These are phyloP conservation scores for Ustilago trichophora DNA, from an alignment of 1,284 basidiomycete species.

Conservation along the genomic window DNA sequence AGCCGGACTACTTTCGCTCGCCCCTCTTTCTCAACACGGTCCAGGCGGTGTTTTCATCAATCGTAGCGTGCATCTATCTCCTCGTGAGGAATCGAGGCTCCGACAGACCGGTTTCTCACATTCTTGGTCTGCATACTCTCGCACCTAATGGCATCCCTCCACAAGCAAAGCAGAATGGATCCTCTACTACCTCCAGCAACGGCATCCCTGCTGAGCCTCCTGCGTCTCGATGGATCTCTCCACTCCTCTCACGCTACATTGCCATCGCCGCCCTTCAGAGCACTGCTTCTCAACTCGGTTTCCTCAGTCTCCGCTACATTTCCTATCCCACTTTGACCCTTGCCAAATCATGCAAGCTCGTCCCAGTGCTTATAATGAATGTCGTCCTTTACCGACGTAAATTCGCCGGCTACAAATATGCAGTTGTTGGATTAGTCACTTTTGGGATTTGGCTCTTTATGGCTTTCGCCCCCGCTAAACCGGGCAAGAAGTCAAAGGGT, in stretches of 20 bases:
- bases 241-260: slow-evolving; percentile 66
- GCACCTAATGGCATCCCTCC: slow-evolving; percentile 28
- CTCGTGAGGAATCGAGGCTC: slow-evolving; percentile 71
- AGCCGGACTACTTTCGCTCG: slow-evolving; percentile 74
- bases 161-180: slow-evolving; percentile 1
- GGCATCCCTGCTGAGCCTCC: neutral
- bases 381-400: slow-evolving; percentile 70
- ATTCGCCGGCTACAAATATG: slow-evolving; percentile 66
- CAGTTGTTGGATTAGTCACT: slow-evolving; percentile 74
- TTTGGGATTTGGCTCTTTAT: slow-evolving; percentile 94
- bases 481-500: slow-evolving; percentile 68
- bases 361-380: slow-evolving; percentile 95
- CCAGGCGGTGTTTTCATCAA: slow-evolving; percentile 82
- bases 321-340: slow-evolving; percentile 98
- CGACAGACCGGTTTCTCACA: slow-evolving; percentile 14
- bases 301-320: slow-evolving; percentile 91
- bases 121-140: slow-evolving; percentile 57
- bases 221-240: slow-evolving; percentile 70
- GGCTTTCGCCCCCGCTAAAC: slow-evolving; percentile 70
- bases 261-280: slow-evolving; percentile 79
- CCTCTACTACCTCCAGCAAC: neutral
- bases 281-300: slow-evolving; percentile 90
- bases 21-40: slow-evolving; percentile 86
- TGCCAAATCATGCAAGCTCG: slow-evolving; percentile 97
- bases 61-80: slow-evolving; percentile 83